Percentiles rank a stretch among this genome's conserved stretches.
Conservation (phyloP, 306 rosid species). For the Rubus parviflorus region DNA sequence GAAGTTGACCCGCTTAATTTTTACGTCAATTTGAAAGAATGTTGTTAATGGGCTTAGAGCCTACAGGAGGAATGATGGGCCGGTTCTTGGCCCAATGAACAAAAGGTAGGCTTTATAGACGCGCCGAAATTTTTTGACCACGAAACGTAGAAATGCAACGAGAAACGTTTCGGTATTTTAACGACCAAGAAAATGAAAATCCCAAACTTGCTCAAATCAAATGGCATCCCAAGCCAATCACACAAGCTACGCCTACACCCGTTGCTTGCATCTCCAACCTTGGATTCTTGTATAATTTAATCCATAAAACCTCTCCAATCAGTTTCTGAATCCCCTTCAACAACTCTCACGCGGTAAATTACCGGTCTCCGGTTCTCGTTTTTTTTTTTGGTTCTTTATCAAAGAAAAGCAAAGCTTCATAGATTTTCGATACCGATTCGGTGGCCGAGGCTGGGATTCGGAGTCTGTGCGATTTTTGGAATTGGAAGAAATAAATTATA, state of each 20-base stretch:
- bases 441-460: not conserved
- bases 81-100: too few species aligned
- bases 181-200: not conserved
- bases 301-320: not conserved
- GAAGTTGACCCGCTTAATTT: not conserved
- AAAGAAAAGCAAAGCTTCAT: too few species aligned
- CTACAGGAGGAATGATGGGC: too few species aligned
- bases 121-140: conserved; percentile 4
- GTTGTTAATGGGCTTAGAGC: too few species aligned
- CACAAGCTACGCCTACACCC: conserved; percentile 3
- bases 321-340: not conserved
- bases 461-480: conserved; percentile 10
- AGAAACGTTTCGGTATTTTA: not conserved
- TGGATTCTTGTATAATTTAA: not conserved
- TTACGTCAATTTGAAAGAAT: not conserved
- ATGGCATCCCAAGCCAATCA: conserved; percentile 5
- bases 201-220: not conserved
- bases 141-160: not conserved
- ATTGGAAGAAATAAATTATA: not conserved
- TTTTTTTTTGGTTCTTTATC: too few species aligned
- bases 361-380: not conserved
- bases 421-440: too few species aligned
- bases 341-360: not conserved
- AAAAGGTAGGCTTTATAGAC: not conserved
- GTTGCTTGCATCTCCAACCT: conserved; percentile 5